Evolutionary conservation across 306 rosid species (phyloP).

Genomic region (Oxytropis ochrocephala): DNA sequence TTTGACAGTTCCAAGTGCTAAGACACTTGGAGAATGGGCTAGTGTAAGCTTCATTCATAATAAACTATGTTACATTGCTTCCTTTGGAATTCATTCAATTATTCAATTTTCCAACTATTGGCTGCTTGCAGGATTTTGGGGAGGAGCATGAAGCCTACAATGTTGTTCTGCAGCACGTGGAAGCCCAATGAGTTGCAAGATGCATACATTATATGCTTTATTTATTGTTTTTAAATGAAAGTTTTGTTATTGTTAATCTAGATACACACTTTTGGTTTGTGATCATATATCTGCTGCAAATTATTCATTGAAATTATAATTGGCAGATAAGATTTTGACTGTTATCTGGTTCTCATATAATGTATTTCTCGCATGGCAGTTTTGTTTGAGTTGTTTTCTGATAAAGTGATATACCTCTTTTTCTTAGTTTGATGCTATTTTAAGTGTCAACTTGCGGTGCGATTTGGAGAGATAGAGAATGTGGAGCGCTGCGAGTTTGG

Average conservation of each 20-base stretch:
- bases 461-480: too few species aligned
- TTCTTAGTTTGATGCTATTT: too few species aligned
- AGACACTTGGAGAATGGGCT: conserved; percentile 94
- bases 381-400: too few species aligned
- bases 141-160: conserved; percentile 46
- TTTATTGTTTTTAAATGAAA: neutral
- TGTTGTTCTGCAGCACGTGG: conserved; percentile 41
- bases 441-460: too few species aligned
- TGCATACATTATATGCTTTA: neutral
- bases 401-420: too few species aligned
- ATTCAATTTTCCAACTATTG: neutral
- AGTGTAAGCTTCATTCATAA: conserved; percentile 52
- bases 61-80: neutral
- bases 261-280: neutral
- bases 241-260: conserved; percentile 6
- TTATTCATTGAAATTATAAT: neutral
- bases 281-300: neutral
- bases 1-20: conserved; percentile 71
- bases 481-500: too few species aligned
- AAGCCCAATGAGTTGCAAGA: conserved; percentile 26
- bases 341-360: neutral
- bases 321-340: neutral
- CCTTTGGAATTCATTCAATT: neutral
- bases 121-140: conserved; percentile 34
- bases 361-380: neutral